Conservation (phyloP, 306 rosid genomes). For the Gastrolobium bilobum region DNA sequence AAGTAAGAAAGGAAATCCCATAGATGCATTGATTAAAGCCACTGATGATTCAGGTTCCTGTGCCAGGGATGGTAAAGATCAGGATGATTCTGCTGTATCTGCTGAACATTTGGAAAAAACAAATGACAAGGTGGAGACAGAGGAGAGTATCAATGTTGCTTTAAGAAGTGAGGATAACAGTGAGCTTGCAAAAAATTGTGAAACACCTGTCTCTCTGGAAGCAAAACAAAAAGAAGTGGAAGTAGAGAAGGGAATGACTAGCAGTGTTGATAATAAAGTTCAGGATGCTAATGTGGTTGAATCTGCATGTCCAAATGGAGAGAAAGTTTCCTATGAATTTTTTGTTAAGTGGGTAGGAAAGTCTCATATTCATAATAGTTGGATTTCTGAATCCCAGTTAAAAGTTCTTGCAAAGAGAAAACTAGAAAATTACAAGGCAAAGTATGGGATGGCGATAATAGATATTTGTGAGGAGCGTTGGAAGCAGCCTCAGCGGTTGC, state of each 20-base stretch:
- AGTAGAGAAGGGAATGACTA: constrained; percentile 55
- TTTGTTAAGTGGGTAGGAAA: constrained; percentile 97
- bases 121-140: constrained; percentile 56
- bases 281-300: constrained; percentile 63
- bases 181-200: constrained; percentile 61
- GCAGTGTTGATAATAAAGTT: constrained; percentile 62
- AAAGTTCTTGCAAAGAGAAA: constrained; percentile 96
- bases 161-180: constrained; percentile 56
- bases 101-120: constrained; percentile 61
- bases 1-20: constrained; percentile 63
- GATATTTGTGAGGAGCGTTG: constrained; percentile 92
- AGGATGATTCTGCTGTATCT: constrained; percentile 61
- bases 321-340: constrained; percentile 67
- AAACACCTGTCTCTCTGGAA: constrained; percentile 58
- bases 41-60: constrained; percentile 58
- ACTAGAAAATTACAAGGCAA: constrained; percentile 96
- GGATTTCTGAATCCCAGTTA: constrained; percentile 94
- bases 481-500: constrained; percentile 94
- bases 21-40: constrained; percentile 53
- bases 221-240: constrained; percentile 57
- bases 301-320: constrained; percentile 60
- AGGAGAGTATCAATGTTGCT: constrained; percentile 54
- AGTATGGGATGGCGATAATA: constrained; percentile 84
- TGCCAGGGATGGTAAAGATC: constrained; percentile 53
- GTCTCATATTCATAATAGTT: constrained; percentile 90